These are phyloP conservation scores for Stereocaulon alpinum DNA, from an alignment of 495 filamentous ascomycete species.

Conservation along the genomic window DNA sequence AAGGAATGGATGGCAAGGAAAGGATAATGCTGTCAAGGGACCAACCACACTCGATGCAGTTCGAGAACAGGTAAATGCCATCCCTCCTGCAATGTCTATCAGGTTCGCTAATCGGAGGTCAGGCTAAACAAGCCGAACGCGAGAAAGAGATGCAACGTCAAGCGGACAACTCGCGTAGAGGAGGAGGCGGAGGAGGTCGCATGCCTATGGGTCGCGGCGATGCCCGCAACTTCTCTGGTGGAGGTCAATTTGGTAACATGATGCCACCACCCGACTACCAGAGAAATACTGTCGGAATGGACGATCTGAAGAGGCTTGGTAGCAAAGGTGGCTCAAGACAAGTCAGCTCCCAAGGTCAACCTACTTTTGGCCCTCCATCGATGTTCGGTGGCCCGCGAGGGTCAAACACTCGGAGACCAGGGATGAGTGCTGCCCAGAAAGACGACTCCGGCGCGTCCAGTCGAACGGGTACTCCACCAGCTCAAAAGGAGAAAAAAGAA, in stretches of 20 bases:
- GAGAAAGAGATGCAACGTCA: constrained; percentile 48
- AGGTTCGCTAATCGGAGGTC: constrained; percentile 21
- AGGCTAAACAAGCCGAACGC: constrained; percentile 62
- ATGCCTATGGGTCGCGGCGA: constrained; percentile 71
- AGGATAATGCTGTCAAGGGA: constrained; percentile 74
- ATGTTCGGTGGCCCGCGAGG: constrained; percentile 65
- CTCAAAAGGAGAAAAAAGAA: constrained; percentile 43
- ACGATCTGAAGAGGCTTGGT: constrained; percentile 72
- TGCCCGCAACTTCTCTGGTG: constrained; percentile 62
- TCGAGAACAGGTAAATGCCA: constrained; percentile 58
- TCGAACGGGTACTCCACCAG: constrained; percentile 75
- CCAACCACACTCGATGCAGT: constrained; percentile 94
- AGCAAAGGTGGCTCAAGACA: constrained; percentile 51
- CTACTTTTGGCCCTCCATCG: constrained; percentile 58
- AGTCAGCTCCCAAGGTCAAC: constrained; percentile 45
- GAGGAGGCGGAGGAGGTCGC: constrained; percentile 51
- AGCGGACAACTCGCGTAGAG: constrained; percentile 30
- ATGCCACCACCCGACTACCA: constrained; percentile 58
- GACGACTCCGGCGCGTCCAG: constrained; percentile 79
- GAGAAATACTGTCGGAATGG: constrained; percentile 73
- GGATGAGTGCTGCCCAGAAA: constrained; percentile 59
- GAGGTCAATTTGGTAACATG: constrained; percentile 46
- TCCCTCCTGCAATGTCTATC: not conserved
- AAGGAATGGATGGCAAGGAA: constrained; percentile 62
- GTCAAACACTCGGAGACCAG: constrained; percentile 72